phyloP scores from a whole-genome alignment of 306 rosid species.

The Cicer pinnatifidum region DNA sequence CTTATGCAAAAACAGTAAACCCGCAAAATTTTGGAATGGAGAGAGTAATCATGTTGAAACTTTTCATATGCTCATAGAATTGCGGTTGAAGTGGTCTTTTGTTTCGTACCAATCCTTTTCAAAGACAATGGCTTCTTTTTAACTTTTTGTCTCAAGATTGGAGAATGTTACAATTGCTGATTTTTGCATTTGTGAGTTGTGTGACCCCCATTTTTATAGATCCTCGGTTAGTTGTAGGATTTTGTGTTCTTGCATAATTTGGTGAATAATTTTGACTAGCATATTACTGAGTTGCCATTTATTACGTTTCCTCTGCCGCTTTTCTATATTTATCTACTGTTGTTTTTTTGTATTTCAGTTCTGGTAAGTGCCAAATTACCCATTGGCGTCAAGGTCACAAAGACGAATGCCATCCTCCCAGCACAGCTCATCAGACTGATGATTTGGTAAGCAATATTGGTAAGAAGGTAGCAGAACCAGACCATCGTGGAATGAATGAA shows the following conservation, averaged over 20 bases:
- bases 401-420: slow-evolving; percentile 72
- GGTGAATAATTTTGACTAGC: not conserved
- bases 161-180: not conserved
- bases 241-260: slow-evolving; percentile 27
- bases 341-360: slow-evolving; percentile 57
- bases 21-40: too few relatives aligned
- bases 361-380: slow-evolving; percentile 83
- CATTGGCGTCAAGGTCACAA: slow-evolving; percentile 96
- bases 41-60: slow-evolving; percentile 9
- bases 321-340: not conserved
- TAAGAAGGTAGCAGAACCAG: slow-evolving; percentile 50
- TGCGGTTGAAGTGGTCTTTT: not conserved
- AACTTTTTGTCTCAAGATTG: not conserved
- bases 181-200: slow-evolving; percentile 12
- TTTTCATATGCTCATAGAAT: slow-evolving; percentile 18
- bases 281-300: not conserved
- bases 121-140: not conserved
- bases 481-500: slow-evolving; percentile 41
- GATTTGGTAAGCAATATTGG: slow-evolving; percentile 43
- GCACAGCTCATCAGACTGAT: slow-evolving; percentile 23
- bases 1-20: too few relatives aligned
- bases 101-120: slow-evolving; percentile 14
- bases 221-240: not conserved
- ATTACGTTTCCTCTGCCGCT: not conserved
- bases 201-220: not conserved